Evolutionary conservation across 805 yeast genomes (phyloP).

Genomic region (Candida pseudofarinosa): DNA sequence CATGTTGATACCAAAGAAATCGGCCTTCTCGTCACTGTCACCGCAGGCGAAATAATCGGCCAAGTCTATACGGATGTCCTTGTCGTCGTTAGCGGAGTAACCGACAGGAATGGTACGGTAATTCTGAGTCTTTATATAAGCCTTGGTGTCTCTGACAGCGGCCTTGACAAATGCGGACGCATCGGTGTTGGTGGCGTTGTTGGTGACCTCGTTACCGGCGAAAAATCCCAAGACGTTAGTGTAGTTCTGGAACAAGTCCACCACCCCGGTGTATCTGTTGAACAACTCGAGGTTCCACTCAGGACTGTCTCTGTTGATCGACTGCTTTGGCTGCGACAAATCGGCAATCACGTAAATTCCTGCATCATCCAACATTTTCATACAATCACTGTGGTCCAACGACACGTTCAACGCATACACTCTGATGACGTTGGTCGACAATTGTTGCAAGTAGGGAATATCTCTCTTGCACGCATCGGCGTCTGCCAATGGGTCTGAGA

Average conservation of each 20-base stretch:
- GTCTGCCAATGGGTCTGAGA: constrained; percentile 71
- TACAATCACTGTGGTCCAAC: constrained; percentile 64
- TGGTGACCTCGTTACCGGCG: constrained; percentile 84
- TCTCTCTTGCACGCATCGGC: constrained; percentile 61
- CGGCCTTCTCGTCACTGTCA: constrained; percentile 58
- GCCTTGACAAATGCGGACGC: constrained; percentile 83
- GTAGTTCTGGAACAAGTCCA: constrained; percentile 65
- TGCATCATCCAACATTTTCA: constrained; percentile 64
- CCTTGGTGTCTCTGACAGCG: constrained; percentile 73
- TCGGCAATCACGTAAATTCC: constrained; percentile 93
- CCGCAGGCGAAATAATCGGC: constrained; percentile 82
- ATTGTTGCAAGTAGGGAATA: constrained; percentile 60
- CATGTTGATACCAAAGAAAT: constrained; percentile 86
- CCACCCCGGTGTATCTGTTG: constrained; percentile 64
- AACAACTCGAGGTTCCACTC: constrained; percentile 60
- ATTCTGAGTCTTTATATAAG: constrained; percentile 54
- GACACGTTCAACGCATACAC: constrained; percentile 70
- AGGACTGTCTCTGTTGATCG: constrained; percentile 62
- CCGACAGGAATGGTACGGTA: constrained; percentile 77
- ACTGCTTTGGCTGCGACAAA: constrained; percentile 64
- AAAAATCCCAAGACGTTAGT: constrained; percentile 76
- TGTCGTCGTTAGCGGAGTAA: constrained; percentile 77
- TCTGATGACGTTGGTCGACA: constrained; percentile 67
- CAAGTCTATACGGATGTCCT: constrained; percentile 56
- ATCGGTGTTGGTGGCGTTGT: constrained; percentile 58